Evolutionary conservation across 306 rosid species (phyloP), one percentile per base, ranked within the genome.

Genomic region (Geum urbanum): DNA sequence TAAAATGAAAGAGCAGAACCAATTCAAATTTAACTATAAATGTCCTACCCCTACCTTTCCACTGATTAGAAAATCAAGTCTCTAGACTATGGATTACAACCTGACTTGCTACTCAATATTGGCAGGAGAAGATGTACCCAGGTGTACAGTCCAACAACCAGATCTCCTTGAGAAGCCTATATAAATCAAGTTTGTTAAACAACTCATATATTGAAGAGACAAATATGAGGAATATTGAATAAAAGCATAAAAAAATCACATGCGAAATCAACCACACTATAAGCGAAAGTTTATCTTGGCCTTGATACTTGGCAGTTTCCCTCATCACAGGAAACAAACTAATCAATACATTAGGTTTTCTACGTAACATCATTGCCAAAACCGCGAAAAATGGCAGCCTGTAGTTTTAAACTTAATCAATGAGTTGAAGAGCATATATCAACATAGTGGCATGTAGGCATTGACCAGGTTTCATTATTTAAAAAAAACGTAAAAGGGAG

Each of bases 41-140:
- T 22, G 13, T 62, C 92, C 27, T 52, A 1, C 22, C n/a, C 55
- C 57, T 70, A 92, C 98, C 85, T 88, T 76, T 92, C 96, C 75
- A 85, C 91, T n/a, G 84, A 73, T 90, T 90, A 97, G 86, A 92
- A 79, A 84, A 90, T 76, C 83, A 90, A 77, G 70, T 92, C 98
- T 76, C 96, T 90, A 49, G 92, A 82, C 75, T 72, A 91, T 12
- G 98, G 96, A 83, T 88, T 90, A 70, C 84, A 77, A 74, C 91
- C 78, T 84, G 74, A 77, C 70, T 76, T 92, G 75, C 86, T 69
- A 77, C 75, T 75, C 80, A 90, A 84, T 75, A 88, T 27, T 51
- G 98, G 96, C 78, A 92, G 83, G 72, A 90, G 96, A 80, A 77
- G 79, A 71, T 79, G 88, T 16, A 90, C 82, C 98, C 98, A 92